Conservation (phyloP, 306 rosid genomes). For the Hylodesmum podocarpum region DNA sequence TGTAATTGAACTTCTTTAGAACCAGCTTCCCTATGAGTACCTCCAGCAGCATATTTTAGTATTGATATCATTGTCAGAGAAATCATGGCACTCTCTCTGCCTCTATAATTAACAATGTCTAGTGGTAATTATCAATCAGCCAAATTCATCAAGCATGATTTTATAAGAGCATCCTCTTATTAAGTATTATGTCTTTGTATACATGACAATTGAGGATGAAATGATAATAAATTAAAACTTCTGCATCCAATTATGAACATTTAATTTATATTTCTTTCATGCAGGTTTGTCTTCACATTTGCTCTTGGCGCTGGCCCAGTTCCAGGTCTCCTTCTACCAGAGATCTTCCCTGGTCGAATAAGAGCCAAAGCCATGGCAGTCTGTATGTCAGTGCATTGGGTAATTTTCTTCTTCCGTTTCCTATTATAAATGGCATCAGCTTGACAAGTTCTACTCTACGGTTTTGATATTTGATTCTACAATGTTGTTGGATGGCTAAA, state of each 20-base stretch:
- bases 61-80: background rate
- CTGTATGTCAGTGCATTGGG: constrained; percentile 99
- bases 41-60: background rate
- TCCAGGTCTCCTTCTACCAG: constrained; percentile 92
- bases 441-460: background rate
- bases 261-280: constrained; percentile 12
- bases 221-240: background rate
- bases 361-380: constrained; percentile 97
- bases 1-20: constrained; percentile 2
- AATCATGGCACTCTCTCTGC: background rate
- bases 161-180: background rate
- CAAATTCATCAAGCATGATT: background rate
- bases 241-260: background rate
- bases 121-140: background rate
- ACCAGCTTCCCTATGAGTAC: too few relatives aligned
- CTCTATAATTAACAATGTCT: constrained; percentile 1
- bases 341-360: constrained; percentile 84
- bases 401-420: constrained; percentile 42
- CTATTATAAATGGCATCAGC: background rate
- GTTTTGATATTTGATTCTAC: constrained; percentile 11
- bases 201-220: background rate
- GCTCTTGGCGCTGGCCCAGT: constrained; percentile 99
- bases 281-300: constrained; percentile 92
- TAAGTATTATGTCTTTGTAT: background rate
- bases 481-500: constrained; percentile 6